Evolutionary conservation across 768 basidiomycete genomes (phyloP).

Genomic region (Xanthoconium stramineum): DNA sequence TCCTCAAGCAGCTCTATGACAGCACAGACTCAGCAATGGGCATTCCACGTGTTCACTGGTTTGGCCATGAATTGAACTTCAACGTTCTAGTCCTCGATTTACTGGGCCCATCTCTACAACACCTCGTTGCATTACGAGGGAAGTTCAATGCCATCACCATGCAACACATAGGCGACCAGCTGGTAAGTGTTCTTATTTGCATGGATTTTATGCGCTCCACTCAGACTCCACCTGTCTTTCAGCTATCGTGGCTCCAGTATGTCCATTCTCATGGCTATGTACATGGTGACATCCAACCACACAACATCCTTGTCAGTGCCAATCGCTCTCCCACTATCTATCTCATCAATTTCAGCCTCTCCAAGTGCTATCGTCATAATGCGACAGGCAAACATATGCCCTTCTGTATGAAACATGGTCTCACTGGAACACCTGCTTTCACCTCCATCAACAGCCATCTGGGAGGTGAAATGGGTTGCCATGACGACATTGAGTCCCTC

Average conservation of each 20-base stretch:
- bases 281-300: background rate
- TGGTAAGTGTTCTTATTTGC: background rate
- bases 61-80: background rate
- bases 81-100: background rate
- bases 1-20: background rate
- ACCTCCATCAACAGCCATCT: background rate
- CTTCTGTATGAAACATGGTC: background rate
- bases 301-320: background rate
- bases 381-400: background rate
- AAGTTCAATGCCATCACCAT: background rate
- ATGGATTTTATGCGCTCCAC: too few species aligned
- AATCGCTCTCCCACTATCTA: background rate
- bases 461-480: background rate
- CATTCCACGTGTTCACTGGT: background rate
- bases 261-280: background rate
- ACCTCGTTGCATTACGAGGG: background rate
- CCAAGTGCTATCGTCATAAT: background rate
- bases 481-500: background rate
- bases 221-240: background rate
- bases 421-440: background rate
- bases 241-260: background rate
- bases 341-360: background rate
- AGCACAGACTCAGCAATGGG: background rate
- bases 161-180: background rate
- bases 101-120: background rate